Base-by-base conservation (phyloP, 75 land plant genomes). In the Sequoiadendron giganteum region DNA sequence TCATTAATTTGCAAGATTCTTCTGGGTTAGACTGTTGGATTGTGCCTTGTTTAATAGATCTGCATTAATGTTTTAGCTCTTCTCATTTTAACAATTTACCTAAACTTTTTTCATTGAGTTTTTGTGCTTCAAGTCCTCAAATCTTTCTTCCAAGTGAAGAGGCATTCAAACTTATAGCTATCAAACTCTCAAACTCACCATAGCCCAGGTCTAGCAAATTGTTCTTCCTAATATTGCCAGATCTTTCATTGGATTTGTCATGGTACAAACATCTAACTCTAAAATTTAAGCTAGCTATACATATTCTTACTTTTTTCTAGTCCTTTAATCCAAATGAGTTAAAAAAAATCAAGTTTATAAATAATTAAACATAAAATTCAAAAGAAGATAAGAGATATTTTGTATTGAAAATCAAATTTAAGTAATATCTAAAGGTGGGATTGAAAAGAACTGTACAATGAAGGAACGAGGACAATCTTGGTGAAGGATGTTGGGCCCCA, bases 401-500 rank as follows among this genome's bases (percentile, higher is more conserved):
- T 42, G 43, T 16, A 52, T 52, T 45, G 0, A 45, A 45, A 45
- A 45, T 0, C 13, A 18, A 18, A 16, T 18, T n/a, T 25, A 7
- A 25, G 0, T 25, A 25, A 28, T 6, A 18, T 78, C 19, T 5
- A 2, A 39, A 36, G 1, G 2, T 14, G 52, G 42, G 9, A 42
- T 86, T 18, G 28, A 36, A n/a, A n/a, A n/a, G 93, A 87, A 38
- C 40, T 95, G 42, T 91, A 95, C 58, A 91, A 45, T 1, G 43
- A 89, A 42, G 96, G 96, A 45, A 96, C 94, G 0, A 68, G 93
- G 5, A 91, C 93, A 15, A 92, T 96, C 78, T 43, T 93, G 61
- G 92, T 96, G n/a, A 87, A 89, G 2, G 93, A 93, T 65, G 88
- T 96, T 30, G 96, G 95, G 14, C 97, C 97, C 11, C 86, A 94